Evolutionary conservation across 208 protist genomes (phyloP), one percentile per base, ranked within the genome.

Genomic region (Crithidia acanthocephali): DNA sequence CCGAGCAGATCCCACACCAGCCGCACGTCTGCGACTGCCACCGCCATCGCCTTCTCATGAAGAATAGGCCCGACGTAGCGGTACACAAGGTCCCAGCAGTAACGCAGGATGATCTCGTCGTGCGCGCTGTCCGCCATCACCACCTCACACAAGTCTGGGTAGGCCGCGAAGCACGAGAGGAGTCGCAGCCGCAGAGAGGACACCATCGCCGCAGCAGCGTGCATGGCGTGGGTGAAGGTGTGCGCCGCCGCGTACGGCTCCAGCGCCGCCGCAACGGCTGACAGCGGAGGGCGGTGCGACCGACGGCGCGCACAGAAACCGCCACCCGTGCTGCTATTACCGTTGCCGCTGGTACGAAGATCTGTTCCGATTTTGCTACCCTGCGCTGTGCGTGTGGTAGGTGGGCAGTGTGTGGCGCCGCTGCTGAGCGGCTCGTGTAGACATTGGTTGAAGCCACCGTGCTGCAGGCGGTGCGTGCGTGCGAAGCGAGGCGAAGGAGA

Each of bases 101-200:
- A 75, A 6, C 71, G 55, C 35, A 84, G 42, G 8, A 92, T 37
- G 7, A 33, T 20, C 30, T 76, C 65, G 56, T 78, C 76, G 50
- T 70, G 64, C 5, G 64, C 58, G 48, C 10, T 58, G 53, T 61
- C 37, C 16, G 22, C 47, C 72, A 77, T 74, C 37, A 67, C 44
- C n/a, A 84, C 57, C 61, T 83, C 72, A 52, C 78, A 83, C 23
- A 84, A 70, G 22, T 76, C 63, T 1, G 86, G 86, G 48, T 86
- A 72, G 37, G 67, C 74, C 2, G 81, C 86, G 28, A 85, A 62
- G 53, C 74, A 83, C 15, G 86, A 88, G 35, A 92, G 68, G 23
- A 92, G 64, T 3, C 88, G 88, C 27, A 93, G 70, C 33, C 88
- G 76, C 28, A 93, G 72, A 7, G 88, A 93, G 57, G 79, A 91